Evolutionary conservation across 176 grass and related monocot species (phyloP).

Genomic region (Aegilops longissima): DNA sequence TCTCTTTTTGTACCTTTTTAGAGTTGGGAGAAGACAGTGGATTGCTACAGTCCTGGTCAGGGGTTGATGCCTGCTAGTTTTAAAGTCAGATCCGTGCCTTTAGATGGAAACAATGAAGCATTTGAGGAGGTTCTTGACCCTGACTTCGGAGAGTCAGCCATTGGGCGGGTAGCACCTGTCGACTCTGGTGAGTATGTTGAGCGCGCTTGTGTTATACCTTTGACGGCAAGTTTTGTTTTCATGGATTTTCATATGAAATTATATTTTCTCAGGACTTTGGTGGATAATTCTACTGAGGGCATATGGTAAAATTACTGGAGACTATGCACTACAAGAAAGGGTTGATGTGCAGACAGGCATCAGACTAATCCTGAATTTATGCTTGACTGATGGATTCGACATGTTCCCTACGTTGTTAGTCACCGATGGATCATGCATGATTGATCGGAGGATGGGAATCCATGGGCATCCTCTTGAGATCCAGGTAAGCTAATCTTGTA

Average conservation of each 20-base stretch:
- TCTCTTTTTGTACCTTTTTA: slow-evolving; percentile 10
- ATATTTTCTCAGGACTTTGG: slow-evolving; percentile 75
- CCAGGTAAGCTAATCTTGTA: slow-evolving; percentile 56
- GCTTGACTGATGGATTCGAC: slow-evolving; percentile 95
- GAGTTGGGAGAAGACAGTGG: slow-evolving; percentile 99
- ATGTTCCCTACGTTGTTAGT: slow-evolving; percentile 95
- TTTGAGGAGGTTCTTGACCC: slow-evolving; percentile 98
- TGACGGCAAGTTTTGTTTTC: background rate
- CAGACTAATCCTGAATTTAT: slow-evolving; percentile 85
- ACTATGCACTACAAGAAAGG: slow-evolving; percentile 88
- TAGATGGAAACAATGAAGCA: slow-evolving; percentile 92
- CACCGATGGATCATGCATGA: slow-evolving; percentile 99
- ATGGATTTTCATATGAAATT: slow-evolving; percentile 1
- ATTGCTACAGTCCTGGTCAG: slow-evolving; percentile 92
- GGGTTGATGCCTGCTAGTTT: slow-evolving; percentile 99
- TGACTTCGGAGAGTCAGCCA: slow-evolving; percentile 94
- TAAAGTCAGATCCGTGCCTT: slow-evolving; percentile 88
- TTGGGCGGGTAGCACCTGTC: slow-evolving; percentile 94
- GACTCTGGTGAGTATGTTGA: slow-evolving; percentile 73
- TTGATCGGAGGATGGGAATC: slow-evolving; percentile 95
- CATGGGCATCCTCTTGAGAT: slow-evolving; percentile 99
- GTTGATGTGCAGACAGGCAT: slow-evolving; percentile 96
- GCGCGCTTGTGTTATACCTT: background rate
- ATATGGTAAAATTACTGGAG: slow-evolving; percentile 96
- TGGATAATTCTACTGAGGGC: slow-evolving; percentile 92